These are phyloP conservation scores for Fusarium proliferatum DNA, from an alignment of 2,329 filamentous ascomycete species.

Conservation along the genomic window DNA sequence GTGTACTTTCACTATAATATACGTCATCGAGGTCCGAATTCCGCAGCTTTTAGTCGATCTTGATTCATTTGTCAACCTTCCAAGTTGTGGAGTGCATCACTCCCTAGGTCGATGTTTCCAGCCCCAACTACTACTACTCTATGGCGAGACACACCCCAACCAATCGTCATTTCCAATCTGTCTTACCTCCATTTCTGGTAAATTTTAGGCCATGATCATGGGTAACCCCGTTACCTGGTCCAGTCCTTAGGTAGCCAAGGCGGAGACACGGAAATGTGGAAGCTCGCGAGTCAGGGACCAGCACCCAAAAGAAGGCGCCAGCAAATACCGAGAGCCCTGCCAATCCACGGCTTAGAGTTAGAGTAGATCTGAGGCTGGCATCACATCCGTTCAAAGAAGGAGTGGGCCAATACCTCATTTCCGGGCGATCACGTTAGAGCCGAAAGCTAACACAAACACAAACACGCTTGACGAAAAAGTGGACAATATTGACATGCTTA, in stretches of 20 bases:
- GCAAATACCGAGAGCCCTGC: slow-evolving; percentile 10
- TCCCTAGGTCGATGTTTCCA: not conserved
- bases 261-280: slow-evolving; percentile 6
- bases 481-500: not conserved
- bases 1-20: not conserved
- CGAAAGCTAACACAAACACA: not conserved
- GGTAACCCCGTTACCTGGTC: not conserved
- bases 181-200: not conserved
- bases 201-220: not conserved
- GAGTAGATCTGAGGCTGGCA: slow-evolving; percentile 13
- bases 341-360: not conserved
- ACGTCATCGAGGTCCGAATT: not conserved
- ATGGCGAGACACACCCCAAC: not conserved
- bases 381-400: not conserved
- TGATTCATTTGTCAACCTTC: not conserved
- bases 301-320: not conserved
- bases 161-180: not conserved
- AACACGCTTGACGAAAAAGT: slow-evolving; percentile 3
- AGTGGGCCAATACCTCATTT: slow-evolving; percentile 20
- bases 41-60: not conserved
- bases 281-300: slow-evolving; percentile 18
- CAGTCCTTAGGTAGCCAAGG: slow-evolving; percentile 1
- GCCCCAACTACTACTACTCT: not conserved
- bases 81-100: not conserved
- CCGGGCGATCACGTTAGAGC: not conserved